Base-by-base conservation (phyloP, 2,329 filamentous ascomycete species). In the Sporothrix dimorphospora region DNA sequence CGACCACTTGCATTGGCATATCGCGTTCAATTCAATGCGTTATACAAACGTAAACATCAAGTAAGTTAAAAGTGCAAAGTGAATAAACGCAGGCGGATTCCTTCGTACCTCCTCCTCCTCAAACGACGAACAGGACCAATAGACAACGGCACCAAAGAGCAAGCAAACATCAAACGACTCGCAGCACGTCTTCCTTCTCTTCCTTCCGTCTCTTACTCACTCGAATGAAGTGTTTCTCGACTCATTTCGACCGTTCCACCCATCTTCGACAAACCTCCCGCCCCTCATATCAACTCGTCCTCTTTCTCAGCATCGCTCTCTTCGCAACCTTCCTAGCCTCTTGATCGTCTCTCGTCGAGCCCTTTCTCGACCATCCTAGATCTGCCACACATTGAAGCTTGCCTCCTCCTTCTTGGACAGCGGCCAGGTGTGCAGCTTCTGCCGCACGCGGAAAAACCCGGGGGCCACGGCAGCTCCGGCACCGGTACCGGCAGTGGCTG, bases 391-490 rank as follows among this genome's bases (percentile, higher is more conserved):
- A 45, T 71, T 77, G 69, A 72, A 71, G 45, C 71, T 71, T 70
- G 75, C 34, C 30, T 71, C 73, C 67, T 79, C 75, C 69, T 76
- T 70, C 73, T 77, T 77, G n/a, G 72, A 73, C 27, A 77, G 69
- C 38, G 79, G 78, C 79, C 79, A 81, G 14, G 79, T 81, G 11
- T 24, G 19, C 21, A 75, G 73, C 40, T 78, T 72, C 71, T 81
- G 80, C 65, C 78, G 77, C 71, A 76, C 77, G 8, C 78, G 78
- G 24, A 77, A 57, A 49, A 76, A 76, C 1, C 71, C 42, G 77
- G 70, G 24, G 19, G 19, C n/a, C 8, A 24, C 11, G 16, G 9
- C 24, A 61, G 8, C 34, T 12, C 12, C 14, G 38, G n/a, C 38
- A n/a, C n/a, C n/a, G n/a, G n/a, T n/a, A n/a, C n/a, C n/a, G 3